Evolutionary conservation across 2,329 filamentous ascomycete genomes (phyloP).

Genomic region (Penicillium sp.): DNA sequence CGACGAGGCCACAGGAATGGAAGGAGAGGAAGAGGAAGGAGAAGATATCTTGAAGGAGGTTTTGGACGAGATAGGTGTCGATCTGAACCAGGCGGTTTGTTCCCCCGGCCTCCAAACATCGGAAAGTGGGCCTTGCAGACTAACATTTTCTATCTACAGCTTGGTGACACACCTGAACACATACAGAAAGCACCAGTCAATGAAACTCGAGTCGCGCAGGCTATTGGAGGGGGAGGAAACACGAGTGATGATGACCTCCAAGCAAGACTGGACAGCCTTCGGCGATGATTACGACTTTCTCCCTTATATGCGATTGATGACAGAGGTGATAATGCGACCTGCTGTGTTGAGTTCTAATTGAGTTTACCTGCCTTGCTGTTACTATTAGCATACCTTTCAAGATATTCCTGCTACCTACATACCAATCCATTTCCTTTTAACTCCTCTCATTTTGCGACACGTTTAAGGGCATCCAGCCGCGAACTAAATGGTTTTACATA

Average conservation of each 20-base stretch:
- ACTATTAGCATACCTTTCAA: conserved; percentile 6
- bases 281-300: conserved; percentile 46
- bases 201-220: conserved; percentile 80
- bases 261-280: conserved; percentile 83
- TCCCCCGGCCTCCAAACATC: background rate
- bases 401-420: background rate
- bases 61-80: conserved; percentile 92
- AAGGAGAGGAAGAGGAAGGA: conserved; percentile 81
- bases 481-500: background rate
- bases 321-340: background rate
- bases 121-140: conserved; percentile 3
- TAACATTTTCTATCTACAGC: conserved; percentile 51
- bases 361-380: background rate
- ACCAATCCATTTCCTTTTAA: background rate
- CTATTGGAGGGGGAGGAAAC: conserved; percentile 58
- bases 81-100: conserved; percentile 83
- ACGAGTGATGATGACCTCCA: conserved; percentile 84
- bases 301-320: conserved; percentile 3
- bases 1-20: conserved; percentile 89
- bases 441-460: background rate
- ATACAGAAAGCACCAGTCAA: conserved; percentile 70
- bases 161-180: conserved; percentile 86
- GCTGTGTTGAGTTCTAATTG: background rate
- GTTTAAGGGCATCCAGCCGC: background rate
- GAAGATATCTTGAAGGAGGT: conserved; percentile 97